Conservation (phyloP, 768 basidiomycete genomes). For the Tricholoma matsutake region DNA sequence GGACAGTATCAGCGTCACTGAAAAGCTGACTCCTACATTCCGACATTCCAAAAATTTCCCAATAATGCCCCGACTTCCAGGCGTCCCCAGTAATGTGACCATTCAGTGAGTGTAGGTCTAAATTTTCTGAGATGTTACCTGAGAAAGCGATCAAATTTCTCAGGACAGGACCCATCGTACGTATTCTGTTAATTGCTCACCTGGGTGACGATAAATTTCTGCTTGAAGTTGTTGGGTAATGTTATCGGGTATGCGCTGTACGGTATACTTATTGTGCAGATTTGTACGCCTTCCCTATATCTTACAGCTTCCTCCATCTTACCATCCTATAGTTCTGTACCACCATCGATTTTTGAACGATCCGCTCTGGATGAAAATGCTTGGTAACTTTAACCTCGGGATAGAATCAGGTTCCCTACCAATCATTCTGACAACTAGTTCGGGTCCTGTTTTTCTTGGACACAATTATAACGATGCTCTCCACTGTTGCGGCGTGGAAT, state of each 20-base stretch:
- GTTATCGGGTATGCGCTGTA: constrained; percentile 16
- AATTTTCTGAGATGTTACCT: not conserved
- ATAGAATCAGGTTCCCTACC: not conserved
- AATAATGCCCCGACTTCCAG: not conserved
- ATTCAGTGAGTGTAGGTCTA: constrained; percentile 3
- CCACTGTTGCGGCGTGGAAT: constrained; percentile 17
- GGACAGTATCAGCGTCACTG: no score
- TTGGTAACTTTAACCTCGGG: constrained; percentile 4
- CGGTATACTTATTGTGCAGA: constrained; percentile 18
- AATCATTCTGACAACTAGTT: constrained; percentile 5
- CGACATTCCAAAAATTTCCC: not conserved
- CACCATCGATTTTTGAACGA: constrained; percentile 12
- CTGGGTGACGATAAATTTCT: not conserved
- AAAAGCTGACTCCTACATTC: no score
- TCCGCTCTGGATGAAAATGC: constrained; percentile 6
- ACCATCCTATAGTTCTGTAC: constrained; percentile 15
- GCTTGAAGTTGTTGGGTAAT: constrained; percentile 14
- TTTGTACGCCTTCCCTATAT: constrained; percentile 9
- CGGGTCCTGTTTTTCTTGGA: constrained; percentile 18
- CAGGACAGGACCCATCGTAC: constrained; percentile 13
- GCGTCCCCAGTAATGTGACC: constrained; percentile 3
- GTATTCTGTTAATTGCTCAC: not conserved
- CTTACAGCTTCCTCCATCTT: not conserved
- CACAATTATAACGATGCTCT: constrained; percentile 13
- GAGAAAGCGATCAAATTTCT: not conserved